Evolutionary conservation across 129 eudicot genomes (phyloP).

Genomic region (Apium graveolens): DNA sequence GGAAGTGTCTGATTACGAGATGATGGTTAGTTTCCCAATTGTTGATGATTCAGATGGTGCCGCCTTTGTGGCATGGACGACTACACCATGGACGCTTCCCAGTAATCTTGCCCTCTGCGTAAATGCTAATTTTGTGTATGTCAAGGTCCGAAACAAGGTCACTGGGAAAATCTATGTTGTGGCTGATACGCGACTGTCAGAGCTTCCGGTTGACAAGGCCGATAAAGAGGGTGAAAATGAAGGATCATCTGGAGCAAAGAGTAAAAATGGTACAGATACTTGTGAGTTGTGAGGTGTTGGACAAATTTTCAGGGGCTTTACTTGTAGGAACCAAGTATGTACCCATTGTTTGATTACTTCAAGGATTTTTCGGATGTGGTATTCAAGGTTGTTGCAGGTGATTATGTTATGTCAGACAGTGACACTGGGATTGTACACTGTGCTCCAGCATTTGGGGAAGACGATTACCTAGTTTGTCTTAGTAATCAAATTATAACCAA

Average conservation of each 20-base stretch:
- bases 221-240: no score
- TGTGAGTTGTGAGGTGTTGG: no score
- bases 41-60: constrained; percentile 57
- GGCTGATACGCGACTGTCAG: constrained; percentile 53
- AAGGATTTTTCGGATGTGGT: constrained; percentile 53
- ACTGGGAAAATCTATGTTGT: constrained; percentile 44
- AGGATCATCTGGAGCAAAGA: no score
- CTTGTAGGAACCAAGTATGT: constrained; percentile 73
- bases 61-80: constrained; percentile 87
- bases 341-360: constrained; percentile 67
- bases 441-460: neutral
- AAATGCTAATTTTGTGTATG: constrained; percentile 43
- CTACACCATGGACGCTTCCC: constrained; percentile 92
- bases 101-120: constrained; percentile 78
- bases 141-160: constrained; percentile 61
- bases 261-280: constrained; percentile 25
- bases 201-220: constrained; percentile 71
- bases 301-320: constrained; percentile 49
- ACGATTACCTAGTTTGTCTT: neutral
- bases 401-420: constrained; percentile 70
- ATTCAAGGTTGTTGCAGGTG: constrained; percentile 47
- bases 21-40: constrained; percentile 61
- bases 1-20: constrained; percentile 70
- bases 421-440: constrained; percentile 53
- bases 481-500: constrained; percentile 48